Evolutionary conservation across 306 rosid genomes (phyloP), one percentile per base, ranked within the genome.

Genomic region (Dryas alaskensis): DNA sequence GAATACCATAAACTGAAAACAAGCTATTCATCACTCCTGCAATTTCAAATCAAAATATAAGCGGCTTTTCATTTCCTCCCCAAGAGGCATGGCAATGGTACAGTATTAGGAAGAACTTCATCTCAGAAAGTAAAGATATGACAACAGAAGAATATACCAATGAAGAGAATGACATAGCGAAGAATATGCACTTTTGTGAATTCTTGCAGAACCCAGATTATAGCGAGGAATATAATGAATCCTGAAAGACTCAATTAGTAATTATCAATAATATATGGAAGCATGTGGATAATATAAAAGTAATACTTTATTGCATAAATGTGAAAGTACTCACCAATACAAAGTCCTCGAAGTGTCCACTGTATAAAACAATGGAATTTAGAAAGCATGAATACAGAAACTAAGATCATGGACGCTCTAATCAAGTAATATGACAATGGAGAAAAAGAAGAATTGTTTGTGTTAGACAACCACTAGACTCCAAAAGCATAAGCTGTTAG

Each of bases 281-380:
- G 44, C 55, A 42, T 39, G 69, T 11, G 8, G 62, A 79, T 60
- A 51, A 8, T 7, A 42, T 54, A 62, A 52, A 70, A 77, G 10
- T n/a, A 31, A 31, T 11, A 69, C 17, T 40, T 47, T 74, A 44
- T 60, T 37, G 53, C 79, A 79, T 54, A 49, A 81, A 60, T 62
- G 44, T 25, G 73, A 61, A 72, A 73, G 19, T 42, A 70, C 97
- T 85, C 52, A 93, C 98, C 97, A 46, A 93, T 73, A 73, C 94
- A 93, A 65, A 93, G 97, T 79, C 97, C 97, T 65, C 98, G 90
- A 76, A 93, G 97, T 50, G 98, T 93, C 98, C 98, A 93, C 98
- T 89, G 85, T 78, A 65, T 31, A 9, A 61, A 37, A 69, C 31
- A 76, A 78, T 48, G 54, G 31, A 40, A 22, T 4, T 67, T 59